Evolutionary conservation across 805 yeast genomes (phyloP), one percentile per base, ranked within the genome.

Genomic region (Sporopachydermia lactativora): DNA sequence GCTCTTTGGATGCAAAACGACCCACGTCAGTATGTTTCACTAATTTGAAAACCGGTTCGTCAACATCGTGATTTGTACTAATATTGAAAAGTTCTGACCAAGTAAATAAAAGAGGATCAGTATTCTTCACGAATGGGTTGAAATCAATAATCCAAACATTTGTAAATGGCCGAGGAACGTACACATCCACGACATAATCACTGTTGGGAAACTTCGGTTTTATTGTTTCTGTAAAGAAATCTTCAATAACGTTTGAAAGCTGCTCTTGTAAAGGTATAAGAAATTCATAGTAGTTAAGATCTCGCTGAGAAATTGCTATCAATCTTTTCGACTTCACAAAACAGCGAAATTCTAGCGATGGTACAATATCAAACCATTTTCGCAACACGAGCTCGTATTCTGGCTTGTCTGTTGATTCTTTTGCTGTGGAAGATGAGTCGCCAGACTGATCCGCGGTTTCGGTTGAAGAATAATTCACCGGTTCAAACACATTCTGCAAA

Each of bases 261-360:
- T 66, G 61, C 3, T 64, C 67, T n/a, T 63, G 54, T 34, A 82
- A 50, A 0, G 68, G 69, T 4, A 61, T 67, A 35, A 92, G 62
- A 49, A 74, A 92, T 19, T 73, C 77, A 52, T 88, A 92, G 52
- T 71, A 79, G 56, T 88, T 84, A 52, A 85, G 64, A 55, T 92
- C 96, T 41, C 98, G 64, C 57, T 89, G 98, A 1, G 86, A 68
- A 2, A 80, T 74, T 1, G 81, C 97, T 4, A 88, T 54, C 4
- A 92, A 61, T 37, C 63, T 59, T 3, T 76, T 59, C 41, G 76
- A 70, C 42, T 70, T 69, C 1, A 92, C 82, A 59, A 86, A 92
- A 19, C 88, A 75, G 43, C 99, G 67, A 54, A 92, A 92, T 56
- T 92, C 99, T 50, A 86, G 62, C 0, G 97, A 84, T 0, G 97